Conservation (phyloP, 2,329 filamentous ascomycete species). For the Byssochlamys sp. region DNA sequence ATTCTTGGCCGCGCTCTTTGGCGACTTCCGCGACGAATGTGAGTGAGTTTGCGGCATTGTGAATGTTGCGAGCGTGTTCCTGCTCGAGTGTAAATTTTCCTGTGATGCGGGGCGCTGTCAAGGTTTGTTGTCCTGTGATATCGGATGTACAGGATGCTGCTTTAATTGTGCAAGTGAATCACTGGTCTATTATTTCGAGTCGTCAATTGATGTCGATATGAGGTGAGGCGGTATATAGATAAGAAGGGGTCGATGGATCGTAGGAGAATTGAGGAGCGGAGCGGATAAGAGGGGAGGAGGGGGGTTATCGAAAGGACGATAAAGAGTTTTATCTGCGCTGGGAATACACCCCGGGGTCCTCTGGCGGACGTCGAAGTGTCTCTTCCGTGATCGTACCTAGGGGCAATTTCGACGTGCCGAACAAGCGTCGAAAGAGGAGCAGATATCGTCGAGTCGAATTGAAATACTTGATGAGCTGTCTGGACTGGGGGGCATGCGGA, state of each 20-base stretch:
- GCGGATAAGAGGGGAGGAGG: conserved; percentile 9
- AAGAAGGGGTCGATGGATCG: conserved; percentile 1
- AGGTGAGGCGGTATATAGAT: neutral
- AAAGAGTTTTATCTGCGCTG: conserved; percentile 10
- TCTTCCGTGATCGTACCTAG: conserved; percentile 30
- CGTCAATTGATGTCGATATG: neutral
- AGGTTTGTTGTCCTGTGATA: neutral
- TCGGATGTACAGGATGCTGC: neutral
- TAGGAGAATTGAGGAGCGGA: conserved; percentile 7
- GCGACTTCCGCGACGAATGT: conserved; percentile 19
- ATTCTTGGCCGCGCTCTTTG: conserved; percentile 17
- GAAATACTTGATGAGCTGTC: conserved; percentile 69
- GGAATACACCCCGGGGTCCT: conserved; percentile 30
- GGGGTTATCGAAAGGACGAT: conserved; percentile 7
- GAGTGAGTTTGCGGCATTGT: conserved; percentile 11
- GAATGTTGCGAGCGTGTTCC: neutral
- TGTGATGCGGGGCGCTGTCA: neutral
- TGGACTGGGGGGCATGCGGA: conserved; percentile 63
- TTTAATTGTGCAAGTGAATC: neutral
- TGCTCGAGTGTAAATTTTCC: neutral
- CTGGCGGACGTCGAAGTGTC: conserved; percentile 26
- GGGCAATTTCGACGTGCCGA: conserved; percentile 54
- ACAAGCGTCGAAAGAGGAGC: conserved; percentile 43
- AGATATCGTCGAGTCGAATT: conserved; percentile 46
- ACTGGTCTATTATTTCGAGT: neutral